A percentile compares a stretch with the other conserved stretches of the same genome.
phyloP scores from a whole-genome alignment of 495 filamentous ascomycete species.

The Penicillium daleae region DNA sequence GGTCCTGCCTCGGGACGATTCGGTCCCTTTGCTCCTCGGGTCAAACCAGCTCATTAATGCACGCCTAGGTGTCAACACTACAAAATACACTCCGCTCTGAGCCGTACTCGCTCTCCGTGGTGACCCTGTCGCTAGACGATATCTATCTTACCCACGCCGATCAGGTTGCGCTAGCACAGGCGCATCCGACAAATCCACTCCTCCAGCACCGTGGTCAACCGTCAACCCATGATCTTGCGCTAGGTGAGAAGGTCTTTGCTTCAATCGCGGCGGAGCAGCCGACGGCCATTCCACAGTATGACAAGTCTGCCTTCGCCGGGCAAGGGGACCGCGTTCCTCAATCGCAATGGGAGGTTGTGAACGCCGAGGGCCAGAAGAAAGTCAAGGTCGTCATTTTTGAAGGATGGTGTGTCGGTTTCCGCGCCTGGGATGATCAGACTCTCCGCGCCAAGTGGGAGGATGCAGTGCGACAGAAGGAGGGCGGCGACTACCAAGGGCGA shows the following conservation, averaged over 20 bases:
- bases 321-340: slow-evolving; percentile 74
- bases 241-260: slow-evolving; percentile 64
- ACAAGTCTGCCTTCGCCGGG: slow-evolving; percentile 79
- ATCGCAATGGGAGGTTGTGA: slow-evolving; percentile 64
- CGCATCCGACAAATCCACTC: slow-evolving; percentile 71
- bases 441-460: slow-evolving; percentile 61
- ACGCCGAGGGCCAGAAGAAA: slow-evolving; percentile 52
- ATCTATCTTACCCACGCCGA: slow-evolving; percentile 78
- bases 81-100: slow-evolving; percentile 65
- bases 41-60: slow-evolving; percentile 4
- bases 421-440: slow-evolving; percentile 57
- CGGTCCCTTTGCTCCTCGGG: slow-evolving; percentile 10
- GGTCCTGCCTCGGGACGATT: slow-evolving; percentile 15
- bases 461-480: slow-evolving; percentile 51
- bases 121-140: slow-evolving; percentile 88
- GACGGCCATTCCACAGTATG: slow-evolving; percentile 75
- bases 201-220: slow-evolving; percentile 84
- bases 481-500: slow-evolving; percentile 45
- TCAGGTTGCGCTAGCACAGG: slow-evolving; percentile 65
- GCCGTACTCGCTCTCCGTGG: slow-evolving; percentile 68
- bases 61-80: slow-evolving; percentile 64
- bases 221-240: slow-evolving; percentile 79
- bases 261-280: slow-evolving; percentile 57
- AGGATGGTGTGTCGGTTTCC: slow-evolving; percentile 92
- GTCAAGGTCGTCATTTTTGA: slow-evolving; percentile 77